Conservation (phyloP, 805 yeast species). For the Saccharomycopsis sp. region DNA sequence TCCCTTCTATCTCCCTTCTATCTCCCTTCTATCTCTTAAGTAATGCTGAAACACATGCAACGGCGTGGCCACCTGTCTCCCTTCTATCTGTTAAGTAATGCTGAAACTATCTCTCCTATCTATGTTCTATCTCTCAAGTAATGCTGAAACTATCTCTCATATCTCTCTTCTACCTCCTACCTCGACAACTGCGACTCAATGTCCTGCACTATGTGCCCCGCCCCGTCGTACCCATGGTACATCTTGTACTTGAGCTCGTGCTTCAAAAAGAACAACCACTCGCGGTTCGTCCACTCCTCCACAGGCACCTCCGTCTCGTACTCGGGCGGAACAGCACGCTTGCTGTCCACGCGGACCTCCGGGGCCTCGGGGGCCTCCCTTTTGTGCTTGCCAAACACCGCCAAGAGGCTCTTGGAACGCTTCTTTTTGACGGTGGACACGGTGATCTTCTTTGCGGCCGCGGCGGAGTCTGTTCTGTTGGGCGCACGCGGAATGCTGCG, state of each 20-base stretch:
- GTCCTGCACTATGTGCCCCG: constrained; percentile 18
- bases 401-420: constrained; percentile 5
- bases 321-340: constrained; percentile 6
- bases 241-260: constrained; percentile 16
- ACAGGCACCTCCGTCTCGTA: constrained; percentile 6
- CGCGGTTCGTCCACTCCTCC: constrained; percentile 20
- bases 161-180: no score
- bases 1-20: no score
- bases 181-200: neutral
- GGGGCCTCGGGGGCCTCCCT: no score
- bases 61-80: no score
- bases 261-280: constrained; percentile 19
- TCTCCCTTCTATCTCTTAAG: no score
- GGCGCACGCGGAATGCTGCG: constrained; percentile 10
- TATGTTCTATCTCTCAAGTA: no score
- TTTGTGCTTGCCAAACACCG: constrained; percentile 11
- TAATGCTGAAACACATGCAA: no score
- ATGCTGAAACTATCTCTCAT: no score
- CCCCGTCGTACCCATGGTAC: constrained; percentile 15
- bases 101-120: no score
- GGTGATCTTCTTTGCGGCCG: constrained; percentile 1
- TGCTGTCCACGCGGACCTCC: no score
- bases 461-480: neutral
- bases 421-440: constrained; percentile 8
- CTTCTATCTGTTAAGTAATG: no score